phyloP scores from a whole-genome alignment of 306 rosid species.

The Medicago lupulina region DNA sequence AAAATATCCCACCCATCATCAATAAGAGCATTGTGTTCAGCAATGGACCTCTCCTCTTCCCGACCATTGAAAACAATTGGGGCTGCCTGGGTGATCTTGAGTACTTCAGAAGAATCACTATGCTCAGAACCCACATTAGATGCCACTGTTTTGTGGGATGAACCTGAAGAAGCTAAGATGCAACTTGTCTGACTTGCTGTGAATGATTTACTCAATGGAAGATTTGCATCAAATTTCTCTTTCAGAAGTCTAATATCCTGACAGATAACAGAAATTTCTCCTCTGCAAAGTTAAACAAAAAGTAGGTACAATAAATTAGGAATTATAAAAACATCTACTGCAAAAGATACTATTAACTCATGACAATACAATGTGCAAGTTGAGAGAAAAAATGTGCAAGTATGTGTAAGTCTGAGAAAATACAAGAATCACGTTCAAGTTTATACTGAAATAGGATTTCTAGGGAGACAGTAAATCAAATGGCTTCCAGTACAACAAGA shows the following conservation, averaged over 20 bases:
- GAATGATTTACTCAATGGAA: constrained; percentile 85
- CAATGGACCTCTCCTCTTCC: constrained; percentile 37
- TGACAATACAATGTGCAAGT: no score
- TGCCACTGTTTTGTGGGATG: constrained; percentile 41
- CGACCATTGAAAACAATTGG: constrained; percentile 32
- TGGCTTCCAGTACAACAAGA: constrained; percentile 3
- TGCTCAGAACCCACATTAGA: constrained; percentile 51
- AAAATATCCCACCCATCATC: constrained; percentile 83
- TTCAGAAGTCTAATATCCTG: constrained; percentile 76
- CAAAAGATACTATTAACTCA: constrained; percentile 5
- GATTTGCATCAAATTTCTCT: constrained; percentile 80
- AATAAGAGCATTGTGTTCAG: constrained; percentile 51
- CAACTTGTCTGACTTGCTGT: constrained; percentile 89
- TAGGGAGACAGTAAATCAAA: not conserved
- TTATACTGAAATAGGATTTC: not conserved
- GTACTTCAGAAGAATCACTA: constrained; percentile 41
- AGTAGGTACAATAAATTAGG: not conserved
- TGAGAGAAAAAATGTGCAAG: not conserved
- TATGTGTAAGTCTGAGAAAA: not conserved
- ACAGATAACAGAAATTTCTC: constrained; percentile 86
- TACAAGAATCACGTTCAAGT: constrained; percentile 16
- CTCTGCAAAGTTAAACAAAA: constrained; percentile 59
- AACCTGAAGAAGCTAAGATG: constrained; percentile 62
- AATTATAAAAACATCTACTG: not conserved
- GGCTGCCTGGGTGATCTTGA: constrained; percentile 42